Evolutionary conservation across 441 rosid species (phyloP).

Genomic region (Eruca vesicaria): DNA sequence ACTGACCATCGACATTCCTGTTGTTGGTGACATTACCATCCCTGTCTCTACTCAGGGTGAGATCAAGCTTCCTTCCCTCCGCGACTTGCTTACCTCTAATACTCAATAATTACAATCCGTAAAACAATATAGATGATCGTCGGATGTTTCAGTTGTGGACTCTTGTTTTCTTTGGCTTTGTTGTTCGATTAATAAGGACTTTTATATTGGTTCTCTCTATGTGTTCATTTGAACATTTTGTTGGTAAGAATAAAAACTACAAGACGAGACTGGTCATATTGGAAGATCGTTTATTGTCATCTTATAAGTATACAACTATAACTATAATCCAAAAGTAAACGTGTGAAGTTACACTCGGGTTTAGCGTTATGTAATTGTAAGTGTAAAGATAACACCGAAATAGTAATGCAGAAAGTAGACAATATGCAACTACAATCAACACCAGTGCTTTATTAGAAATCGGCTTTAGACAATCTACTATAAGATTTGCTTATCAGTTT

Average conservation of each 20-base stretch:
- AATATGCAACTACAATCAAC: too few species aligned
- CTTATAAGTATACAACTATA: too few species aligned
- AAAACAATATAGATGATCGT: not conserved
- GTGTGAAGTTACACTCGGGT: too few species aligned
- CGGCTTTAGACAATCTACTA: too few species aligned
- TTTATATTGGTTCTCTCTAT: not conserved
- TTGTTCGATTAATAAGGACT: conserved; percentile 50
- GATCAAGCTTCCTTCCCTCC: conserved; percentile 84
- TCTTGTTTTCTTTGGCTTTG: conserved; percentile 30
- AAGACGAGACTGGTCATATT: not conserved
- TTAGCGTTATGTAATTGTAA: too few species aligned
- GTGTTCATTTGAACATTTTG: not conserved
- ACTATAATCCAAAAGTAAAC: too few species aligned
- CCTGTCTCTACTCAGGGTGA: conserved; percentile 77
- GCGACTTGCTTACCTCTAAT: conserved; percentile 42
- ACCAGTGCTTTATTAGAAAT: too few species aligned
- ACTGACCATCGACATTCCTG: conserved; percentile 72
- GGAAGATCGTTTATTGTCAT: too few species aligned
- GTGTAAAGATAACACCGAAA: too few species aligned
- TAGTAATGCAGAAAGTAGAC: too few species aligned
- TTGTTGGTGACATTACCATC: conserved; percentile 71
- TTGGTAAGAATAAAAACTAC: not conserved
- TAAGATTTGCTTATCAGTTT: too few species aligned
- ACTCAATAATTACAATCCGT: conserved; percentile 21
- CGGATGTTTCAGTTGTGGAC: not conserved